Percentiles rank a stretch among this genome's conserved stretches.
These are phyloP conservation scores for Eucalyptus cloeziana DNA, from an alignment of 345 rosid species.

Conservation along the genomic window DNA sequence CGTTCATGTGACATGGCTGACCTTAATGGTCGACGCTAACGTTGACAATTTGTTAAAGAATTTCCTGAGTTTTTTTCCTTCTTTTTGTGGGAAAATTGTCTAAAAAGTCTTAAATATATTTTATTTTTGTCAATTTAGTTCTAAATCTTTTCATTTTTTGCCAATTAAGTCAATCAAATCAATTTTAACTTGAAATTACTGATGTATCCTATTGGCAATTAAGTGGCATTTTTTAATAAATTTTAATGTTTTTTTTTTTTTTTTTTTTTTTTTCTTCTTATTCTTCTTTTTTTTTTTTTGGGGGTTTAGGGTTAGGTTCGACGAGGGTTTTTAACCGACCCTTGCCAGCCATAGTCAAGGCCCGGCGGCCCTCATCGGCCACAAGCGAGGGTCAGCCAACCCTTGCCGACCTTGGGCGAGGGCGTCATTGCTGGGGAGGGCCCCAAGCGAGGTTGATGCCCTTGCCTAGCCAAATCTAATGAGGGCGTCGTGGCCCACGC, in stretches of 20 bases:
- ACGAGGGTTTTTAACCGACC: fast-evolving
- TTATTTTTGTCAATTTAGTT: fast-evolving
- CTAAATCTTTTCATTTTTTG: too few relatives aligned
- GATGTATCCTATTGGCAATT: fast-evolving
- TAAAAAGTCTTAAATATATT: too few relatives aligned
- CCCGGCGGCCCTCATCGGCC: fast-evolving
- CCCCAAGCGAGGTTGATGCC: too few relatives aligned
- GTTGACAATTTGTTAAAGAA: fast-evolving
- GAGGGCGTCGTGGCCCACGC: fast-evolving
- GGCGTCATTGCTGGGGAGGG: fast-evolving
- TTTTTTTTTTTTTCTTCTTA: too few relatives aligned
- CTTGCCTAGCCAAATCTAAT: fast-evolving
- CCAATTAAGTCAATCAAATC: fast-evolving
- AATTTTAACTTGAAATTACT: too few relatives aligned
- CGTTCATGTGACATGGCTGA: fast-evolving
- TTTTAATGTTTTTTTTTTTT: fast-evolving
- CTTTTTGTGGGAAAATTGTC: too few relatives aligned
- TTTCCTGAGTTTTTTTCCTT: fast-evolving
- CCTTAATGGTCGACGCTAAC: fast-evolving
- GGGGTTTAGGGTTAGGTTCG: fast-evolving
- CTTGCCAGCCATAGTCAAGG: fast-evolving
- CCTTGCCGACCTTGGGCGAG: fast-evolving
- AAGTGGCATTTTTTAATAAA: too few relatives aligned
- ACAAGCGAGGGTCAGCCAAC: fast-evolving
- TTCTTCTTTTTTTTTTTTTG: too few relatives aligned